A percentile compares a stretch with the other conserved stretches of the same genome.
Evolutionary conservation across 768 basidiomycete species (phyloP).

Genomic region (Dentipellis sp.): DNA sequence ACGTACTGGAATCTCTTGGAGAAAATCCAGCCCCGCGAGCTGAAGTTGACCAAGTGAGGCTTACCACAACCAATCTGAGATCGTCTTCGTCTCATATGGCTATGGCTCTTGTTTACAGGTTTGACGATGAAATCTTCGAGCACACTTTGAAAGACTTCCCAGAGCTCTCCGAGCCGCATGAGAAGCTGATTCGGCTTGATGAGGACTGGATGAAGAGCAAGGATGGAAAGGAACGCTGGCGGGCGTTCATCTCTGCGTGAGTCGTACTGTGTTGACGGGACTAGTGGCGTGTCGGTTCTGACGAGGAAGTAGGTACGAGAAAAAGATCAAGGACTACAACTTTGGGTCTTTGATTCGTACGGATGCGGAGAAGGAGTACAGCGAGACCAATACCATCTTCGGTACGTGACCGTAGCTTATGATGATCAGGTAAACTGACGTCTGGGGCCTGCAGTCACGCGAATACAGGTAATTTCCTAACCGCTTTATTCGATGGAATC

Average conservation of each 20-base stretch:
- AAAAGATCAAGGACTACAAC: conserved; percentile 88
- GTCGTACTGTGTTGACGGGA: conserved; percentile 14
- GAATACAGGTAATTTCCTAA: conserved; percentile 46
- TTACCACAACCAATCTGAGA: conserved; percentile 1
- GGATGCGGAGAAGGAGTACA: conserved; percentile 73
- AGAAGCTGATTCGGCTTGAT: conserved; percentile 50
- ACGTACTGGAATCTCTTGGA: conserved; percentile 94
- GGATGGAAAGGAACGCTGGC: conserved; percentile 85
- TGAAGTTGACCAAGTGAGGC: conserved; percentile 74
- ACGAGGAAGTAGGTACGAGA: conserved; percentile 58
- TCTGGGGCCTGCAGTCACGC: conserved; percentile 38
- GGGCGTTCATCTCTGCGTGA: conserved; percentile 73
- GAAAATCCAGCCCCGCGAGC: conserved; percentile 63
- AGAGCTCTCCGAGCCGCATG: conserved; percentile 41
- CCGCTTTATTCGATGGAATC: background rate
- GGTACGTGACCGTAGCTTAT: conserved; percentile 35
- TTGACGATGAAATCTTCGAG: conserved; percentile 88
- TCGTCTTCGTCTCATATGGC: background rate
- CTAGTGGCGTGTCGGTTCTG: background rate
- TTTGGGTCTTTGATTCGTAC: conserved; percentile 91
- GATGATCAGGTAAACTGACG: background rate
- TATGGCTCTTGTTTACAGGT: conserved; percentile 11
- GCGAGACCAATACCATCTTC: conserved; percentile 89
- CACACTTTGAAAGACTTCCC: conserved; percentile 75
- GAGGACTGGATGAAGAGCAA: conserved; percentile 91